Percentiles rank a stretch among this genome's conserved stretches.
phyloP scores from a whole-genome alignment of 441 rosid genomes.

The Euphorbia celastroides region DNA sequence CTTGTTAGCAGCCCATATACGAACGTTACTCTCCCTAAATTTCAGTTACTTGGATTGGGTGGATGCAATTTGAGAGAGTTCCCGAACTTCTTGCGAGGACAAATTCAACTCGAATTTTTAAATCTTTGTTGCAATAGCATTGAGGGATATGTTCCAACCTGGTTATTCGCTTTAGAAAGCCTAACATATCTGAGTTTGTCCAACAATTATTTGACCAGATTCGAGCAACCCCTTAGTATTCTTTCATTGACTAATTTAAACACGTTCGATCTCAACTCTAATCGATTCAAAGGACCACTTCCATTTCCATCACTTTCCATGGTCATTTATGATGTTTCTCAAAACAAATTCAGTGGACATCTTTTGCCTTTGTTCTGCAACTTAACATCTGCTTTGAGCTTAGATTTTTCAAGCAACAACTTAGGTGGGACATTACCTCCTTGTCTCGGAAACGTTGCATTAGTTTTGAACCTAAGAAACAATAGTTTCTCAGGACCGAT shows the following conservation, averaged over 20 bases:
- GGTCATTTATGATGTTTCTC: neutral
- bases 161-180: slow-evolving; percentile 7
- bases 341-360: slow-evolving; percentile 15
- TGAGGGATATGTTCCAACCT: slow-evolving; percentile 15
- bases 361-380: slow-evolving; percentile 18
- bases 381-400: neutral
- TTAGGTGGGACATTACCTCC: slow-evolving; percentile 22
- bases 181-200: neutral
- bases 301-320: slow-evolving; percentile 22
- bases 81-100: slow-evolving; percentile 17
- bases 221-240: slow-evolving; percentile 3
- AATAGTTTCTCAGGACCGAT: slow-evolving; percentile 15
- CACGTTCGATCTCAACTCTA: neutral
- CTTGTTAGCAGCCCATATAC: neutral
- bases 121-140: slow-evolving; percentile 4
- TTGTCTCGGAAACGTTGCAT: slow-evolving; percentile 15
- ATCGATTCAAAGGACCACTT: slow-evolving; percentile 17
- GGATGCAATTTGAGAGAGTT: slow-evolving; percentile 18
- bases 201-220: slow-evolving; percentile 10
- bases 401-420: slow-evolving; percentile 23
- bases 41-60: neutral
- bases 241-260: slow-evolving; percentile 14
- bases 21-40: slow-evolving; percentile 1
- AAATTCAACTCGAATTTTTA: neutral
- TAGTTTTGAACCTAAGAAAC: slow-evolving; percentile 1